Base-by-base conservation (phyloP, 2,329 filamentous ascomycete genomes). In the Mariannaea sp. region DNA sequence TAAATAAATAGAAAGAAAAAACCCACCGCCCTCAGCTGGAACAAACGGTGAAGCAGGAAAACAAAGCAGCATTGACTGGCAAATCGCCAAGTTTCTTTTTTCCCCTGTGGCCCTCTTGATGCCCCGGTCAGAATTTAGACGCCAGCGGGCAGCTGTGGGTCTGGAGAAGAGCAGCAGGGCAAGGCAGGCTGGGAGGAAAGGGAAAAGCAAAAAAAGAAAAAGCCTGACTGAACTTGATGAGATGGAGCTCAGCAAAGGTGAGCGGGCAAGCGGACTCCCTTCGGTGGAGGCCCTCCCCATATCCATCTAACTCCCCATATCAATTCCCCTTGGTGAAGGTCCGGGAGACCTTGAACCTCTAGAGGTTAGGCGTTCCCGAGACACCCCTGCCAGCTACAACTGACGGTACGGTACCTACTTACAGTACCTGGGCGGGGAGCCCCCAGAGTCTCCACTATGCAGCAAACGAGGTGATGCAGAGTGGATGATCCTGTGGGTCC, bases 341-440 rank as follows among this genome's bases (percentile, higher is more conserved):
- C 62, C 49, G 53, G 40, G 56, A 64, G 57, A 65, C 63, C 63
- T 64, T 57, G 63, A 65, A 62, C 63, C 63, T 61, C 59, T 65
- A 65, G 63, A 65, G 63, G 63, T 66, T 64, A 65, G 63, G 63
- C 61, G 63, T 55, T 63, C 61, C 63, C 61, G 63, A 66, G 57
- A 43, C 47, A 7, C 60, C 58, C 58, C 56, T 53, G 53, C 36
- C 3, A 12, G 4, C 22, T 24, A n/a, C n/a, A n/a, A n/a, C n/a
- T n/a, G n/a, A n/a, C n/a, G n/a, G n/a, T n/a, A n/a, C n/a, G n/a
- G n/a, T n/a, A n/a, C n/a, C n/a, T n/a, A n/a, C n/a, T n/a, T n/a
- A n/a, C n/a, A n/a, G n/a, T n/a, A n/a, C n/a, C n/a, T n/a, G n/a
- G n/a, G n/a, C n/a, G n/a, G n/a, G n/a, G n/a, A n/a, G n/a, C n/a